These are phyloP conservation scores for Condylostoma magnum DNA, from an alignment of 169 alveolate species.

Conservation along the genomic window DNA sequence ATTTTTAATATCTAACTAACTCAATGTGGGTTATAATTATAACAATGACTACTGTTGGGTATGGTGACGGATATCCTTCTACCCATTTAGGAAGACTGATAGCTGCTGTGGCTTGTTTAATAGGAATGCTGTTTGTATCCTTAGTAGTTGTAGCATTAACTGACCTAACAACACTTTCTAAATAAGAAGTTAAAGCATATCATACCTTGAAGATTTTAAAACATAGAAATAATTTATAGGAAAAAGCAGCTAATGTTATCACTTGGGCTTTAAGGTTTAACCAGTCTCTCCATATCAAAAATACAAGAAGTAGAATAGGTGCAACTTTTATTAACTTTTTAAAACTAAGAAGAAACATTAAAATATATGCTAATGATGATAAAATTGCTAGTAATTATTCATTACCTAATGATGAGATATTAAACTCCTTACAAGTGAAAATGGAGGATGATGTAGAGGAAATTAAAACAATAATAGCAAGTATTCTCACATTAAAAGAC, in stretches of 20 bases:
- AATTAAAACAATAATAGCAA: too few species aligned
- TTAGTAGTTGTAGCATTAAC: slow-evolving; percentile 43
- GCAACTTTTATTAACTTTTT: slow-evolving; percentile 31
- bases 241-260: slow-evolving; percentile 50
- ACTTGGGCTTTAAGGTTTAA: slow-evolving; percentile 29
- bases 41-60: slow-evolving; percentile 73
- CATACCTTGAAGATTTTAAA: slow-evolving; percentile 30
- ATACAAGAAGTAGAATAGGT: slow-evolving; percentile 12
- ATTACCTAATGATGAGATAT: slow-evolving; percentile 29
- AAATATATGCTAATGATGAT: slow-evolving; percentile 35
- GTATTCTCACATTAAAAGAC: too few species aligned
- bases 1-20: slow-evolving; percentile 41
- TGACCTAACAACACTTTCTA: slow-evolving; percentile 21
- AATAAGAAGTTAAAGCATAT: slow-evolving; percentile 43
- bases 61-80: slow-evolving; percentile 58
- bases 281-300: slow-evolving; percentile 10
- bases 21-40: slow-evolving; percentile 53
- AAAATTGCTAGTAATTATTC: slow-evolving; percentile 33
- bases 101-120: slow-evolving; percentile 39
- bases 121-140: slow-evolving; percentile 50
- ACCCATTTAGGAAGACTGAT: slow-evolving; percentile 57
- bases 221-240: slow-evolving; percentile 38
- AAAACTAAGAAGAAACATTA: slow-evolving; percentile 28
- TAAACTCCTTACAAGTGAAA: slow-evolving; percentile 13
- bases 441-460: background rate